Conservation (phyloP, 495 filamentous ascomycete genomes). For the Choiromyces venosus region DNA sequence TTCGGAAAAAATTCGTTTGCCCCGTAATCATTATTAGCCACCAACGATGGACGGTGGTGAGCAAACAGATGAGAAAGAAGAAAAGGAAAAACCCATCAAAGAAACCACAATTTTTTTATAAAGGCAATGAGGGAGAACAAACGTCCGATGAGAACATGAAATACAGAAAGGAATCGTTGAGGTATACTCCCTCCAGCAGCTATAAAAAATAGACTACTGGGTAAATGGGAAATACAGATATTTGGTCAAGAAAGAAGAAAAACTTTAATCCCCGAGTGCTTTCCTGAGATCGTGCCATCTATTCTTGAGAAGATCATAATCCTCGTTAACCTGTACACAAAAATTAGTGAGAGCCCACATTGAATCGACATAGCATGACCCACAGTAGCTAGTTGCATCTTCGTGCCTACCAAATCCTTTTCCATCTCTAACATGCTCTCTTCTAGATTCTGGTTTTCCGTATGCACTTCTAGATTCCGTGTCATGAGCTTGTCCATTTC, state of each 20-base stretch:
- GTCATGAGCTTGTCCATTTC: conserved; percentile 93
- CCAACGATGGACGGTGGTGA: conserved; percentile 16
- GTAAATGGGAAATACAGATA: conserved; percentile 5
- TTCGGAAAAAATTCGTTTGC: neutral
- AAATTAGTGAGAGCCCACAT: conserved; percentile 16
- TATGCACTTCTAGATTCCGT: conserved; percentile 87
- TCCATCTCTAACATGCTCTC: conserved; percentile 93
- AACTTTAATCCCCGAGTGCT: conserved; percentile 49
- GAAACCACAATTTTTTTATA: conserved; percentile 18
- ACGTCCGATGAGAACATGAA: conserved; percentile 2
- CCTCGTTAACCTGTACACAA: conserved; percentile 55
- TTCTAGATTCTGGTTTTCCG: conserved; percentile 82
- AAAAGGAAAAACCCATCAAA: conserved; percentile 4
- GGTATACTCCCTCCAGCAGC: conserved; percentile 13
- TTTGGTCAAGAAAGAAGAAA: conserved; percentile 5
- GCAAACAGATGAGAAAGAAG: conserved; percentile 21
- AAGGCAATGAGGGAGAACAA: neutral
- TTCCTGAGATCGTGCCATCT: conserved; percentile 79
- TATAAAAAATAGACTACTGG: conserved; percentile 3
- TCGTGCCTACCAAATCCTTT: conserved; percentile 83
- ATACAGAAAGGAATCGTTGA: conserved; percentile 5
- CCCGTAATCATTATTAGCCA: conserved; percentile 29
- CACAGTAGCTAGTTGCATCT: conserved; percentile 95
- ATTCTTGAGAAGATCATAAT: conserved; percentile 69
- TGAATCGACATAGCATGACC: conserved; percentile 7